Base-by-base conservation (phyloP, 2,329 filamentous ascomycete genomes). In the Sclerotinia subarctica region DNA sequence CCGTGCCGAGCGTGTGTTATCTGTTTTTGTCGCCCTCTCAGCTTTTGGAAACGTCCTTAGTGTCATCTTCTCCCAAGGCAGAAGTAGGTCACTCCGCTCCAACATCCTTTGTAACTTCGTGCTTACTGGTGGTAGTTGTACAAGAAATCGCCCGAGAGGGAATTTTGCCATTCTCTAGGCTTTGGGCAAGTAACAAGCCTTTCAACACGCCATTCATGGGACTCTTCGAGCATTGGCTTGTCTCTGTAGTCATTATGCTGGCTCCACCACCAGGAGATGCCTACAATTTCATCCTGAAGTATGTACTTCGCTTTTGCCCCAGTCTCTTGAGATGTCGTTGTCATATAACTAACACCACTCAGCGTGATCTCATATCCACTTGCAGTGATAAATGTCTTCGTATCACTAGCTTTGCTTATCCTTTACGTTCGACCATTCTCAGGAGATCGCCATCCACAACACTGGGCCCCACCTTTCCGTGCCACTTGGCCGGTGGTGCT, bases 61-160 rank as follows among this genome's bases (percentile, higher is more conserved):
- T 68, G 87, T 90, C 70, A 90, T 90, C 70, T 90, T 90, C 78
- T 88, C 88, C 0, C 87, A 90, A 77, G 87, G 87, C 8, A 84
- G 88, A 65, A 79, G 74, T 75, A 71, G 67, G 72, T 66, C 5
- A 13, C 29, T 15, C 15, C 32, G 11, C 15, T 17, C 26, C 19
- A 35, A 47, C 3, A 24, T n/a, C 17, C 8, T 2, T 59, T 38
- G 42, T 13, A 32, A 51, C 49, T 32, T 26, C 29, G 32, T 44
- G n/a, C 63, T 59, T 13, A 52, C 10, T 21, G 24, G 42, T 35
- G 29, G n/a, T 42, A 75, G 78, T 90, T 6, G 87, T 88, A 0
- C 88, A 89, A 76, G 87, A 89, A 76, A 83, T 90, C 21, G 88
- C 86, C 5, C 85, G 86, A 15, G 88, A 90, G 77, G 88, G 87